Evolutionary conservation across 116 monocot genomes (phyloP), one percentile per base, ranked within the genome.

Genomic region (Papilionanthe hybrid): DNA sequence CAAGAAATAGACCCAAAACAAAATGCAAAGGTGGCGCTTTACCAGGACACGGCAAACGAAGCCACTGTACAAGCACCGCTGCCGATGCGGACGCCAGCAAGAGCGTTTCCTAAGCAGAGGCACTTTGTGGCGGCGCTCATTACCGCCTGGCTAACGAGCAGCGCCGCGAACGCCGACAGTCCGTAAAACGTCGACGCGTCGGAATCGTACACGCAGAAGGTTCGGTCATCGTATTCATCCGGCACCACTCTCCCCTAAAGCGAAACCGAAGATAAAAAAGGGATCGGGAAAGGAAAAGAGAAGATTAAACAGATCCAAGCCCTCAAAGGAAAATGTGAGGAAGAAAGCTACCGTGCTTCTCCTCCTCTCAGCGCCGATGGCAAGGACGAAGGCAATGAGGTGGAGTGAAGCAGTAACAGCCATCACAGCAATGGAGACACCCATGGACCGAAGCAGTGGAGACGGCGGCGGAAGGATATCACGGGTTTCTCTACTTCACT

Each of bases 181-280:
- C 95, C 99, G 86, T 99, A 99, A 50, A 50, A 86, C 75, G 95
- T 91, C 57, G 99, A 95, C 17, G 92, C 95, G 65, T 93, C 93
- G 9, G 95, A 89, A 69, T 90, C 88, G 80, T 99, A 99, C 66
- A 50, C 47, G 78, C 99, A 99, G 87, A 87, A 95, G 17, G 92
- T 85, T 56, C 90, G 77, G 9, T 92, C 93, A 77, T 99, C 99
- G 85, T 95, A 93, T 88, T 93, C 85, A 81, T 95, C 95, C 76
- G 93, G 90, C 78, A 92, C 88, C 85, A 95, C 91, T 55, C 48
- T 90, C 81, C 93, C 99, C 98, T 98, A 77, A 74, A 72, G 27
- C 13, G 42, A 41, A 66, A 69, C 17, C 47, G 28, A 65, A 6
- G 15, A 41, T 7, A 20, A 42, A 11, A 32, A 66, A 77, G 47